These are phyloP conservation scores for Strobilomyces echinocephalus DNA, from an alignment of 768 basidiomycete genomes.

Conservation along the genomic window DNA sequence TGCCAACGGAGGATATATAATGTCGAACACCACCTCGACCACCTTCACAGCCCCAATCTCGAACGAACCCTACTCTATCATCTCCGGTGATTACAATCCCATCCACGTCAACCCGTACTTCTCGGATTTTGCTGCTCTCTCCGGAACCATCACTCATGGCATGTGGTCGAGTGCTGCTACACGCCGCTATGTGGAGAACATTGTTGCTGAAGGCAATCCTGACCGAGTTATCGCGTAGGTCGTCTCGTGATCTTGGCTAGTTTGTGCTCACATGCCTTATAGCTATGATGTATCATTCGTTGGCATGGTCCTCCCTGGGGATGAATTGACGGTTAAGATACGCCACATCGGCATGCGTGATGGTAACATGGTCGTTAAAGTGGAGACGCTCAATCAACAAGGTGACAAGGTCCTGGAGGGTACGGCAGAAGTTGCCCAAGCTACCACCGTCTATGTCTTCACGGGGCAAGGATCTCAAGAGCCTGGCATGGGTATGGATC, in stretches of 20 bases:
- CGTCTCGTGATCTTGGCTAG: constrained; percentile 1
- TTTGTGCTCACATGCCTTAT: constrained; percentile 3
- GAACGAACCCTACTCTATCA: constrained; percentile 92
- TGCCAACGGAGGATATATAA: constrained; percentile 79
- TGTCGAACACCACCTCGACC: constrained; percentile 61
- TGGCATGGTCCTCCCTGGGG: constrained; percentile 93
- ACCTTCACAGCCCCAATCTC: constrained; percentile 80
- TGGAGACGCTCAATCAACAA: constrained; percentile 77
- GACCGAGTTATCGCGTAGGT: constrained; percentile 85
- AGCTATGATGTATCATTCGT: constrained; percentile 95
- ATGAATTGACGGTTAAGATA: constrained; percentile 81
- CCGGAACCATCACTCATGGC: constrained; percentile 96
- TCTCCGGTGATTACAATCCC: constrained; percentile 98
- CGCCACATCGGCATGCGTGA: constrained; percentile 88
- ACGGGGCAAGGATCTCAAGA: constrained; percentile 99
- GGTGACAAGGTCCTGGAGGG: constrained; percentile 93
- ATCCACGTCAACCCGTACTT: constrained; percentile 99
- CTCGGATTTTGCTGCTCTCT: constrained; percentile 86
- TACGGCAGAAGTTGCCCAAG: constrained; percentile 88
- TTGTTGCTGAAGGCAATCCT: constrained; percentile 89
- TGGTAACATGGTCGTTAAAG: constrained; percentile 88
- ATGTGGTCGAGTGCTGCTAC: constrained; percentile 97
- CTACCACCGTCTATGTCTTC: constrained; percentile 92
- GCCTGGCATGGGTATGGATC: constrained; percentile 98
- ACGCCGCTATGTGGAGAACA: constrained; percentile 85